Base-by-base conservation (phyloP, 768 basidiomycete genomes). In the Psilocybe tampanensis region DNA sequence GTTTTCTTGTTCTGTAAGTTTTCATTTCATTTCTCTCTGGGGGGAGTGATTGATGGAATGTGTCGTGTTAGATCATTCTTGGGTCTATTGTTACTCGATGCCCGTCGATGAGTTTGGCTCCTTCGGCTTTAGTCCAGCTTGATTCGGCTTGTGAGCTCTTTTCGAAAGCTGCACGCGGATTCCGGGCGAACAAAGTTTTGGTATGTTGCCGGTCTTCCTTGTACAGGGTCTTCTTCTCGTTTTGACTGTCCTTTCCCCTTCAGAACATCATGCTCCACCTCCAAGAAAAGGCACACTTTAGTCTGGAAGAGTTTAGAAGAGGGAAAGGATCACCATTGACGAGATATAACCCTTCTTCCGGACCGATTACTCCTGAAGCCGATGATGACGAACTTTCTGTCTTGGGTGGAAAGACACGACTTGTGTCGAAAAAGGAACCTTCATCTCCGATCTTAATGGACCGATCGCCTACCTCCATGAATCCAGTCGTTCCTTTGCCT, bases 71-170 rank as follows among this genome's bases (percentile, higher is more conserved):
- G 86, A 89, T 90, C 60, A 77, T 90, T 49, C 72, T 90, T 45
- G 88, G 88, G 33, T 87, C 88, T 19, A 88, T 90, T 33, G 88
- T 90, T 11, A 90, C 89, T 17, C 79, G 88, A 49, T 90, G 88
- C 70, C 88, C 89, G 11, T 90, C 89, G 17, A 88, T 90, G 83
- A 88, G 87, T 62, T 70, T 90, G 58, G 89, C 88, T 19, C 86
- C 87, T 17, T 90, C 88, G 21, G 89, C 88, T 3, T 78, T 90
- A 8, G 79, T 83, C 8, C 89, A 90, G 64, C 73, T 90, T 24
- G 86, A 90, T 66, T 89, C 89, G 0, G 88, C 88, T 6, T 89
- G 87, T 61, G 85, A 89, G 54, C 77, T 90, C 26, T 89, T 90
- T 63, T 76, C 84, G n/a, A 86, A 86, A 66, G 82, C 86, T 18